Base-by-base conservation (phyloP, 345 rosid species). In the Eutrema heterophyllum region DNA sequence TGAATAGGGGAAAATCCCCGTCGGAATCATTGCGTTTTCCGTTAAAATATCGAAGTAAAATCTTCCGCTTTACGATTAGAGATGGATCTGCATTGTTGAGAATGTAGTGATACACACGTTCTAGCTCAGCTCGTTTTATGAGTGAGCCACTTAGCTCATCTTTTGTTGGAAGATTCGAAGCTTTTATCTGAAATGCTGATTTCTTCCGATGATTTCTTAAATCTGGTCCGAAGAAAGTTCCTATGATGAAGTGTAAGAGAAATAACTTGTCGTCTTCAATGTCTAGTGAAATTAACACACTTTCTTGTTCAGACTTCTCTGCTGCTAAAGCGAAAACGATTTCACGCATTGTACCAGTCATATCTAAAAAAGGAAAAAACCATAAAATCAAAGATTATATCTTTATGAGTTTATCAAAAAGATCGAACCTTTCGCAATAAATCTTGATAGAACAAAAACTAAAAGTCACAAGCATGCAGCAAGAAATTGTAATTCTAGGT, bases 171-270 rank as follows among this genome's bases (percentile, higher is more conserved):
- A 76, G 72, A 58, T 49, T 73, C 53, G 63, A 56, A 0, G 78
- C 61, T 56, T 39, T 73, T 40, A 84, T 75, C 62, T 75, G 79
- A 36, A 82, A 80, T 36, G 74, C 80, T 45, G 85, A 82, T 46
- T 77, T 48, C 57, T 79, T 82, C 70, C 76, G 15, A 53, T 73
- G 60, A 1, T 58, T 55, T 73, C 21, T 75, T 35, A 84, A 64
- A 66, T 78, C 77, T 39, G 81, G 81, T 48, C 81, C 75, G 7
- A 74, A 74, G 70, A 74, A 74, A 33, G 71, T 71, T 73, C 69
- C 71, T 12, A 55, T 78, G 74, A 74, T 45, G 58, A 71, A 70
- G 6, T 71, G 67, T 39, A 81, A 27, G 24, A 78, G 61, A 56
- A 73, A 73, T 0, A 60, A 16, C 65, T 78, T 68, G 73, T 78